Evolutionary conservation across 441 rosid genomes (phyloP).

Genomic region (Jatropha podagrica): DNA sequence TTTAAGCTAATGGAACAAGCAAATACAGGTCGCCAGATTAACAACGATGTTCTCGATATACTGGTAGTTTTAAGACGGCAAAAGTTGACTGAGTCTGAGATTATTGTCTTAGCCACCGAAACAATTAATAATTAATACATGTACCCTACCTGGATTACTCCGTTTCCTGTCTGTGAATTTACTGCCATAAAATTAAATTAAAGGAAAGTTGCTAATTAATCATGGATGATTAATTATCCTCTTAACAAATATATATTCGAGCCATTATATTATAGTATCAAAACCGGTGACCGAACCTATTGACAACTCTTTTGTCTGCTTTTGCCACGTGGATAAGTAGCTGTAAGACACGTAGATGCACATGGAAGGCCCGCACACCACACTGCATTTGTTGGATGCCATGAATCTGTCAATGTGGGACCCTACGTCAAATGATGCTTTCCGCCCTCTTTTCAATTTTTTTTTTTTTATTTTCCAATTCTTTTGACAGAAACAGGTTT

Average conservation of each 20-base stretch:
- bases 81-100: background rate
- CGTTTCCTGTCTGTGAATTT: no score
- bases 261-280: background rate
- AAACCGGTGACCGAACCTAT: slow-evolving; percentile 15
- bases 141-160: no score
- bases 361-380: slow-evolving; percentile 7
- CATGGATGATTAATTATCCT: background rate
- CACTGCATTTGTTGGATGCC: background rate
- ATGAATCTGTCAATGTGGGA: slow-evolving; percentile 10
- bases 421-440: background rate
- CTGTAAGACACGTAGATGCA: slow-evolving; percentile 28
- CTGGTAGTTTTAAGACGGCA: background rate
- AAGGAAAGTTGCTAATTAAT: background rate
- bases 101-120: background rate
- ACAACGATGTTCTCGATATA: background rate
- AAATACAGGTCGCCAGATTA: background rate
- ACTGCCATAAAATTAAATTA: no score
- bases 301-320: slow-evolving; percentile 30
- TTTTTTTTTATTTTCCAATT: background rate
- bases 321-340: slow-evolving; percentile 2
- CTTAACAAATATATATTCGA: background rate
- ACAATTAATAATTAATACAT: no score
- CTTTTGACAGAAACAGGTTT: no score
- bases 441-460: background rate
- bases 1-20: no score